Conservation (phyloP, 228 moss, liverwort and hornwort species). For the Sphagnum magellanicum region DNA sequence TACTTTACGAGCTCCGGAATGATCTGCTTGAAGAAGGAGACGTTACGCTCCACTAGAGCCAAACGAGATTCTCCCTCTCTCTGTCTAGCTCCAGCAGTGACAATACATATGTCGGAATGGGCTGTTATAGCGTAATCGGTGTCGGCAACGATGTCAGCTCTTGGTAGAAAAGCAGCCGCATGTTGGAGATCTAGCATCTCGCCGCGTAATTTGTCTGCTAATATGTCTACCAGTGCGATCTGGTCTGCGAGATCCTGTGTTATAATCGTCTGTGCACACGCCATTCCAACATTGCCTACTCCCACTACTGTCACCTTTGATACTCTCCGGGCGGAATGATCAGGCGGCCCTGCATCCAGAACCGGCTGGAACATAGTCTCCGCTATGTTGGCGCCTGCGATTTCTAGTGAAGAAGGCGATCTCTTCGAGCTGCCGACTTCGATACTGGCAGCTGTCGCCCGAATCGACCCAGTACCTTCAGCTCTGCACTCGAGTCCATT, state of each 20-base stretch:
- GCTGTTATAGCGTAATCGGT: slow-evolving; percentile 70
- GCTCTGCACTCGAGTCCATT: too few species aligned
- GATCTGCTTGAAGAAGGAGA: not conserved
- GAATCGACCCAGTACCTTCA: too few species aligned
- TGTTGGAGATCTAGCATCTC: slow-evolving; percentile 98
- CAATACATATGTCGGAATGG: slow-evolving; percentile 78
- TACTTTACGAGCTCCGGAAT: not conserved
- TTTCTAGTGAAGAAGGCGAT: too few species aligned
- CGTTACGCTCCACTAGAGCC: not conserved
- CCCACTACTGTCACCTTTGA: slow-evolving; percentile 84
- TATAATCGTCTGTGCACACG: slow-evolving; percentile 86
- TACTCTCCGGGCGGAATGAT: slow-evolving; percentile 11
- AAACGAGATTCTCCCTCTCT: slow-evolving; percentile 43
- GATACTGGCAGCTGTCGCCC: too few species aligned
- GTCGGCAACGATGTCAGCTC: slow-evolving; percentile 57
- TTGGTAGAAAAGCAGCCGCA: slow-evolving; percentile 78
- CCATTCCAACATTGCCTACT: slow-evolving; percentile 97
- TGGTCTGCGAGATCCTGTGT: slow-evolving; percentile 72
- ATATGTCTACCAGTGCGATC: slow-evolving; percentile 74
- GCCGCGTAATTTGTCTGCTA: slow-evolving; percentile 70
- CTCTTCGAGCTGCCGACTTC: too few species aligned
- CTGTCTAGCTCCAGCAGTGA: slow-evolving; percentile 92
- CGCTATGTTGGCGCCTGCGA: slow-evolving; percentile 8
- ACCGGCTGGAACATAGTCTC: slow-evolving; percentile 25
- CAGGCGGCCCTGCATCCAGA: slow-evolving; percentile 17